Evolutionary conservation across 148 eudicot species (phyloP), one percentile per base, ranked within the genome.

Genomic region (Chenopodium berlandieri): DNA sequence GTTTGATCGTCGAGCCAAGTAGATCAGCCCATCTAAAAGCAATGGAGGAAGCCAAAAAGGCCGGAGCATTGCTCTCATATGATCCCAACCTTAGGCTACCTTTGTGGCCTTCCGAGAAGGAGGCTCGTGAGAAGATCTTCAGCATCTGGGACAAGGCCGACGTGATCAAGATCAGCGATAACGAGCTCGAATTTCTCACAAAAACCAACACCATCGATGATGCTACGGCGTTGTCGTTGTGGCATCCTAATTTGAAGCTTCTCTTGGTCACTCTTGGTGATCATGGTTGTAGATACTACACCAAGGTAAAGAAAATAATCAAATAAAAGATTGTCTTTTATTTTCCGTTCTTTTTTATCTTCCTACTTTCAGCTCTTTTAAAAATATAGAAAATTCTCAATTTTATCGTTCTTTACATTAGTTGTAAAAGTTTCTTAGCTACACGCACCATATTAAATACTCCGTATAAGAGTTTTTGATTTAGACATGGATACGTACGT

Each of bases 71-170:
- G 78, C 93, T 94, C 60, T 94, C 98, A 0, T 94, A 94, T 60
- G 98, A 94, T 82, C 98, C 98, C 7, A 94, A 94, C 83, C 94
- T 94, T 14, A 81, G 98, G 64, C 81, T 94, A 32, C 98, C 98
- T 0, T 75, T 94, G 54, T 94, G 98, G 98, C 91, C 98, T 0
- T 94, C 98, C 1, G 86, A 85, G 0, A 88, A 87, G 65, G 93
- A 90, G 82, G 98, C 98, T 0, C 86, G 88, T 4, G 81, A 87
- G 83, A 90, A 94, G 79, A 94, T 94, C 48, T 34, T 92, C 92
- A 94, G 98, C 92, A 94, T 94, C 2, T 94, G 98, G 98, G 89
- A 91, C 31, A 84, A 90, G 80, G 98, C 98, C 4, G 97, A 94
- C 68, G 84, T 94, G 65, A 94, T 94, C 83, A 94, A 94, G 88